Percentiles rank a stretch among this genome's conserved stretches.
These are phyloP conservation scores for Boletus semigastroideus DNA, from an alignment of 1,284 basidiomycete genomes.

Conservation along the genomic window DNA sequence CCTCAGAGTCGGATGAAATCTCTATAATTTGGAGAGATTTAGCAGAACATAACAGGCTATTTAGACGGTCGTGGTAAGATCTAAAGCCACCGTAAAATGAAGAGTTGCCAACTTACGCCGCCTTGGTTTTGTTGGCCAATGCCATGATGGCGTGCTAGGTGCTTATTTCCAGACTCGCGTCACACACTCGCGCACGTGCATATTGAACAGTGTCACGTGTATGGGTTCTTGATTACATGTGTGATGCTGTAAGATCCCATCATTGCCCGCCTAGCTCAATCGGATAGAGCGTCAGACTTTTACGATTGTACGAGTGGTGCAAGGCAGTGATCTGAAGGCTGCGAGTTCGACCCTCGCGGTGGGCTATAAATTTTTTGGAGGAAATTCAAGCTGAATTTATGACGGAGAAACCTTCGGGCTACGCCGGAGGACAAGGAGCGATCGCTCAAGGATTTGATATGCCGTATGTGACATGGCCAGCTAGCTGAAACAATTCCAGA, in stretches of 20 bases:
- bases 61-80: not conserved
- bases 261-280: constrained; percentile 76
- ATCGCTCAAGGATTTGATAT: too few species aligned
- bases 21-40: constrained; percentile 44
- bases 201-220: constrained; percentile 19
- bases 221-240: not conserved
- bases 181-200: constrained; percentile 13
- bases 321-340: constrained; percentile 69
- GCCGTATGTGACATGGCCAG: too few species aligned
- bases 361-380: constrained; percentile 45
- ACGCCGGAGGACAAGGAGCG: too few species aligned
- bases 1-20: constrained; percentile 52
- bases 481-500: too few species aligned
- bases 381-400: too few species aligned
- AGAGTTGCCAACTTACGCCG: constrained; percentile 12
- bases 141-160: constrained; percentile 10
- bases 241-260: too few species aligned
- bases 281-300: constrained; percentile 84
- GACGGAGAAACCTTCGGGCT: too few species aligned
- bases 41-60: not conserved
- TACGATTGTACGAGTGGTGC: constrained; percentile 30
- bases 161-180: constrained; percentile 4
- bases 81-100: not conserved
- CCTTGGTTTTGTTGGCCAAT: constrained; percentile 2
- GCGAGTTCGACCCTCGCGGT: constrained; percentile 91